Conservation (phyloP, 345 rosid species). For the Camelina hispida region DNA sequence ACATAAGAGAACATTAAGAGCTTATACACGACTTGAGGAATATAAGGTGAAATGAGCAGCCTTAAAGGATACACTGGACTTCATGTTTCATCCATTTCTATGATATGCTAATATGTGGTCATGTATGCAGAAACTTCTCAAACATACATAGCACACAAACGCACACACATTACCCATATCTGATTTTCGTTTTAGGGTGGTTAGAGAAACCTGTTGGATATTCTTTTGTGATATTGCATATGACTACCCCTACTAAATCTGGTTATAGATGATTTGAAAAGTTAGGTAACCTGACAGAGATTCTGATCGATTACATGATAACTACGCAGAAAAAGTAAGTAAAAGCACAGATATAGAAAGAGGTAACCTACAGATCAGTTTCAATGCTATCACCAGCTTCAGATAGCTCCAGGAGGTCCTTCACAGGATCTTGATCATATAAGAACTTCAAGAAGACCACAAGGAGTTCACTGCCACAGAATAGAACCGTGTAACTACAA, state of each 20-base stretch:
- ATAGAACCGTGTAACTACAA: slow-evolving; percentile 35
- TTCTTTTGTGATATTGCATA: not conserved
- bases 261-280: not conserved
- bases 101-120: slow-evolving; percentile 10
- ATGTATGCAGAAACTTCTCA: slow-evolving; percentile 10
- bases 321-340: slow-evolving; percentile 7
- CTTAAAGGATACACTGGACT: not conserved
- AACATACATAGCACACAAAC: slow-evolving; percentile 1
- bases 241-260: slow-evolving; percentile 10
- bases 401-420: slow-evolving; percentile 66
- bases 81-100: slow-evolving; percentile 18
- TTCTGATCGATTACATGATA: slow-evolving; percentile 14
- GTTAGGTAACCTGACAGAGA: not conserved
- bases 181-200: not conserved
- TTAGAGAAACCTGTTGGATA: not conserved
- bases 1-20: slow-evolving; percentile 14
- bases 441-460: slow-evolving; percentile 87
- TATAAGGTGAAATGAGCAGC: slow-evolving; percentile 10
- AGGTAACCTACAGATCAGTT: slow-evolving; percentile 70
- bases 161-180: slow-evolving; percentile 10
- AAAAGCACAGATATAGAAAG: slow-evolving; percentile 24
- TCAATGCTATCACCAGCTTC: slow-evolving; percentile 63
- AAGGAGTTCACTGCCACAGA: slow-evolving; percentile 80
- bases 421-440: slow-evolving; percentile 91
- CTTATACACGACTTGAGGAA: slow-evolving; percentile 5